phyloP scores from a whole-genome alignment of 495 filamentous ascomycete species.

The Neurospora tetraspora region DNA sequence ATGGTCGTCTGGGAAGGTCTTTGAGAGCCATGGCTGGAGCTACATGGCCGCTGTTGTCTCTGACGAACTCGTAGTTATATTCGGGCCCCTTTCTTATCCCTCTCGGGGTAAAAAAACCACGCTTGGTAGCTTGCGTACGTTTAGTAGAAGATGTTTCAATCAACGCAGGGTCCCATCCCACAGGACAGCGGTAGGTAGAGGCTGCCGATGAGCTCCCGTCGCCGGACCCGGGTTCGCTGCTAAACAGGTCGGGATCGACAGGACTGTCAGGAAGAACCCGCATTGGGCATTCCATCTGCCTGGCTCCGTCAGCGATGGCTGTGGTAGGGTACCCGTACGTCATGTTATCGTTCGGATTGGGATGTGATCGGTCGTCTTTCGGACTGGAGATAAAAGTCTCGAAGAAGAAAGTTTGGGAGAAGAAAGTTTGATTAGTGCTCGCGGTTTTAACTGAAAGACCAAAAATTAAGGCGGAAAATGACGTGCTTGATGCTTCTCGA shows the following conservation, averaged over 20 bases:
- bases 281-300: background rate
- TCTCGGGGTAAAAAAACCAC: background rate
- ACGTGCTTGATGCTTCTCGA: too few relatives aligned
- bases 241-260: background rate
- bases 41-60: too few relatives aligned
- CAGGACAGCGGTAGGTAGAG: background rate
- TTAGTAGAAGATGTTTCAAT: background rate
- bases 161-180: background rate
- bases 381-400: background rate
- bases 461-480: background rate
- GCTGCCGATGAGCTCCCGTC: background rate
- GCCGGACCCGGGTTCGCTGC: background rate
- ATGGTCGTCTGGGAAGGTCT: too few relatives aligned
- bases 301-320: background rate
- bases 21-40: too few relatives aligned
- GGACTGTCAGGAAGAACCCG: background rate
- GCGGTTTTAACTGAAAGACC: background rate
- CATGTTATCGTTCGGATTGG: background rate
- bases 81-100: too few relatives aligned
- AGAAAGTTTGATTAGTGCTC: background rate
- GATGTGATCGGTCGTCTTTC: background rate
- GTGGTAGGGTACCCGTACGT: background rate
- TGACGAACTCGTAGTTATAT: too few relatives aligned
- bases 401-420: background rate
- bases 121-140: background rate